Conservation (phyloP, 1,284 basidiomycete genomes). For the Fomitopsis pinicola region DNA sequence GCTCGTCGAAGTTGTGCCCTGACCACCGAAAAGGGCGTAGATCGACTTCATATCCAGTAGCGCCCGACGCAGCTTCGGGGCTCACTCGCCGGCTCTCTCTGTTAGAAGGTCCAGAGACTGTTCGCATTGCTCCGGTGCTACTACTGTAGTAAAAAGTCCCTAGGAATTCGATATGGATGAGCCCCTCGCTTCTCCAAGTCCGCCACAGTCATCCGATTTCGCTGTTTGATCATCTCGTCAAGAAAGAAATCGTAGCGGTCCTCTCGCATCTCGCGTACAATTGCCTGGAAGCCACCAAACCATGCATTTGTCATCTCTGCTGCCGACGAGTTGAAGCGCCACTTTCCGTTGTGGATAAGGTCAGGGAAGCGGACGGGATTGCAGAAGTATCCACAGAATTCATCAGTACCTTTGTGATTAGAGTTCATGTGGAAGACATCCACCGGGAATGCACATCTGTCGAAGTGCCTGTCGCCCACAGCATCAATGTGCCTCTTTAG, state of each 20-base stretch:
- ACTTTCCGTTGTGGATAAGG: slow-evolving; percentile 21
- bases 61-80: too few relatives aligned
- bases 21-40: slow-evolving; percentile 97
- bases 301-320: slow-evolving; percentile 24
- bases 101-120: too few relatives aligned
- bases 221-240: slow-evolving; percentile 31
- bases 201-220: slow-evolving; percentile 15
- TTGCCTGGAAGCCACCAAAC: slow-evolving; percentile 20
- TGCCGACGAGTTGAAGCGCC: slow-evolving; percentile 25
- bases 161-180: too few relatives aligned
- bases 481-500: slow-evolving; percentile 10
- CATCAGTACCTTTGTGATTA: slow-evolving; percentile 30
- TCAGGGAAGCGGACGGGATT: slow-evolving; percentile 27
- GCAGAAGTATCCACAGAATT: slow-evolving; percentile 26
- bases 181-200: too few relatives aligned
- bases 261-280: slow-evolving; percentile 22
- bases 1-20: slow-evolving; percentile 96
- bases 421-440: slow-evolving; percentile 30
- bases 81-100: too few relatives aligned
- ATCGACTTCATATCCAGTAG: too few relatives aligned
- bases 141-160: too few relatives aligned
- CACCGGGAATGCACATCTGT: slow-evolving; percentile 22
- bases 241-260: slow-evolving; percentile 31
- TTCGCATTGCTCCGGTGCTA: too few relatives aligned
- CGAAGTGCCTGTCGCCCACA: slow-evolving; percentile 15